phyloP scores from a whole-genome alignment of 192 early-diverging fungal species.

The Backusella tuberculispora region DNA sequence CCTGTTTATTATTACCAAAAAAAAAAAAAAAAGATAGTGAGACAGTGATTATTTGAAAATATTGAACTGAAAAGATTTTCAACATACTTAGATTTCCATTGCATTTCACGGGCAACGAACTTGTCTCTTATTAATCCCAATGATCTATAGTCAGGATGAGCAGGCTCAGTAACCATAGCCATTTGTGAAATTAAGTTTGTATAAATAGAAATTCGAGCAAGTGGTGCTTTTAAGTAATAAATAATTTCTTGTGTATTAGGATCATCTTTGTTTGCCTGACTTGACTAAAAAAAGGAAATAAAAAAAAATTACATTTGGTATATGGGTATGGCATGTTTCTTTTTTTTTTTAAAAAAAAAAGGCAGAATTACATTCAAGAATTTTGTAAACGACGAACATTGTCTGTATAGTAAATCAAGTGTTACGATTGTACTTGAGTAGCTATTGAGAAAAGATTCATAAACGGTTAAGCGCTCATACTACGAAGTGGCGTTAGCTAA shows the following conservation, averaged over 20 bases:
- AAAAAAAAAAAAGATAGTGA: not conserved
- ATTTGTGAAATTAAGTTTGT: conserved; percentile 4
- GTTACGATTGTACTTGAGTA: conserved; percentile 8
- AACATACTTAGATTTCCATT: conserved; percentile 11
- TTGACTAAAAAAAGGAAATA: not conserved
- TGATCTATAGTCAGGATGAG: not conserved
- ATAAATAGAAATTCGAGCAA: not conserved
- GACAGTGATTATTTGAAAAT: not conserved
- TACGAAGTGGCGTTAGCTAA: conserved; percentile 6
- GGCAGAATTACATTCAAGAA: not conserved
- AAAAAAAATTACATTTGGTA: too few species aligned
- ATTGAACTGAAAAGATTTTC: not conserved
- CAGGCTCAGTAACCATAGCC: not conserved
- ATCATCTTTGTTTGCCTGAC: not conserved
- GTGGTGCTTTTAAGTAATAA: conserved; percentile 5
- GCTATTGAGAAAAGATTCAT: conserved; percentile 16
- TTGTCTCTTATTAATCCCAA: not conserved
- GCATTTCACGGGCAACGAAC: not conserved
- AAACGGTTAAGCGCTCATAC: conserved; percentile 8
- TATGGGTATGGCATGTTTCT: not conserved
- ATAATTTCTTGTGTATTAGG: not conserved
- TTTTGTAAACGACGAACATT: conserved; percentile 13
- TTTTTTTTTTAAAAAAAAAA: conserved; percentile 6
- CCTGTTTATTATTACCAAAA: not conserved
- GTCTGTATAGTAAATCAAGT: conserved; percentile 19